Percentiles rank a stretch among this genome's conserved stretches.
These are phyloP conservation scores for Aureobasidium sp. DNA, from an alignment of 2,329 filamentous ascomycete species.

Conservation along the genomic window DNA sequence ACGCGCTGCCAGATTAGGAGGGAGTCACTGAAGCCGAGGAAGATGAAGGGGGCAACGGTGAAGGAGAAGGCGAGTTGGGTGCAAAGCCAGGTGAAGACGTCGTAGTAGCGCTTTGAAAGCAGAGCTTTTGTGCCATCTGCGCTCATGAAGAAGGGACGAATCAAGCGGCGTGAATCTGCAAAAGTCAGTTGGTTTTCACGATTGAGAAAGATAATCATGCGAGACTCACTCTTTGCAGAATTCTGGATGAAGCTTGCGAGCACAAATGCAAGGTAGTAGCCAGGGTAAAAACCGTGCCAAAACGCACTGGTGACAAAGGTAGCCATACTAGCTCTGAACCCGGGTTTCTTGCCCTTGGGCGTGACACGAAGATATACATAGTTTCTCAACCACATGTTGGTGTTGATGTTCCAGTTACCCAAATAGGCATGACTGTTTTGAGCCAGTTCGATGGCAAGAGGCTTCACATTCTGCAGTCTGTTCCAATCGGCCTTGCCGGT, in stretches of 20 bases:
- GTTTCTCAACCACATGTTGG: slow-evolving; percentile 91
- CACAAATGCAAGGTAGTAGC: slow-evolving; percentile 88
- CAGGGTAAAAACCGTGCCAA: slow-evolving; percentile 97
- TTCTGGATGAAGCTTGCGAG: slow-evolving; percentile 89
- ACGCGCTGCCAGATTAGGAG: slow-evolving; percentile 74
- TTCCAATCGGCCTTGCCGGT: slow-evolving; percentile 87
- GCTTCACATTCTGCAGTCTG: slow-evolving; percentile 80
- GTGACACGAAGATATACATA: slow-evolving; percentile 95
- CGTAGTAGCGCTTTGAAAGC: slow-evolving; percentile 76
- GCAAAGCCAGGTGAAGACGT: slow-evolving; percentile 64
- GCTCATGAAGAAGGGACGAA: slow-evolving; percentile 89
- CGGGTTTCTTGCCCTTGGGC: slow-evolving; percentile 89
- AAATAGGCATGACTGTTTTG: slow-evolving; percentile 92
- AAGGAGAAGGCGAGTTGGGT: slow-evolving; percentile 84
- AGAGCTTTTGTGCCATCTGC: slow-evolving; percentile 63
- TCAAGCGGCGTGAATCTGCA: slow-evolving; percentile 75
- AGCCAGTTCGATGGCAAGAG: slow-evolving; percentile 76
- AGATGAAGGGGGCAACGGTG: slow-evolving; percentile 73
- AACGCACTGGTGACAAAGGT: slow-evolving; percentile 92
- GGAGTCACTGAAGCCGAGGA: slow-evolving; percentile 66
- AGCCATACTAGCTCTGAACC: slow-evolving; percentile 86
- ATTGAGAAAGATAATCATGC: neutral
- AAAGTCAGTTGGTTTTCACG: slow-evolving; percentile 10
- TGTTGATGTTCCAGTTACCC: slow-evolving; percentile 97
- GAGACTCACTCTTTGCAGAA: slow-evolving; percentile 75